phyloP scores from a whole-genome alignment of 768 basidiomycete species.

The Kwoniella pini region DNA sequence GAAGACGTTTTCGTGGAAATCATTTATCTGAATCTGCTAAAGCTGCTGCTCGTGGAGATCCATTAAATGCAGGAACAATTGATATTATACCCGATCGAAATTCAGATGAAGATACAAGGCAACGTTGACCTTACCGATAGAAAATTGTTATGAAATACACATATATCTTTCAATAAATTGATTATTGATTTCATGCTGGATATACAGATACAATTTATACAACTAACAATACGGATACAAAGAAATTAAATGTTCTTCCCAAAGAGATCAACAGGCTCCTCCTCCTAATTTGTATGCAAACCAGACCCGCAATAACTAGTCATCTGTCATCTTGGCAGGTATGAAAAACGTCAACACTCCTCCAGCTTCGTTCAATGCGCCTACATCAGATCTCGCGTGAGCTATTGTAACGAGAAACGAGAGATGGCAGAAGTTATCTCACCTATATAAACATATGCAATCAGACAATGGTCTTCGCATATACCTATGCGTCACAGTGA shows the following conservation, averaged over 20 bases:
- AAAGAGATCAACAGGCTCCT: no score
- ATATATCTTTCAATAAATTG: neutral
- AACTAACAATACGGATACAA: no score
- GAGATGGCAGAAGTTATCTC: conserved; percentile 5
- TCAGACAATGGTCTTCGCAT: conserved; percentile 51
- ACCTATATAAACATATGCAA: conserved; percentile 55
- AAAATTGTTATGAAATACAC: neutral
- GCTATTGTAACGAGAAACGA: neutral
- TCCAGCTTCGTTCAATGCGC: conserved; percentile 47
- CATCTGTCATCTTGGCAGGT: conserved; percentile 42
- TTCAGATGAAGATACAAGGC: conserved; percentile 5
- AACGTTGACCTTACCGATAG: neutral
- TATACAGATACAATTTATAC: neutral
- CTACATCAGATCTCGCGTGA: conserved; percentile 17
- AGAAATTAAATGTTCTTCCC: no score
- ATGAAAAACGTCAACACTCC: conserved; percentile 55
- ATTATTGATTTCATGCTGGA: neutral
- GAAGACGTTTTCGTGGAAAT: conserved; percentile 53
- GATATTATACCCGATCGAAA: conserved; percentile 15
- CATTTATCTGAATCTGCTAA: conserved; percentile 37
- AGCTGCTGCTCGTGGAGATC: conserved; percentile 11
- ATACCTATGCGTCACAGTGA: conserved; percentile 34
- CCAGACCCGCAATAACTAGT: conserved; percentile 13
- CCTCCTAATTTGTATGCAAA: no score
- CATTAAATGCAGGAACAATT: conserved; percentile 2